Percentiles rank a stretch among this genome's conserved stretches.
phyloP scores from a whole-genome alignment of 805 yeast species.

The Komagataella pseudopastoris region DNA sequence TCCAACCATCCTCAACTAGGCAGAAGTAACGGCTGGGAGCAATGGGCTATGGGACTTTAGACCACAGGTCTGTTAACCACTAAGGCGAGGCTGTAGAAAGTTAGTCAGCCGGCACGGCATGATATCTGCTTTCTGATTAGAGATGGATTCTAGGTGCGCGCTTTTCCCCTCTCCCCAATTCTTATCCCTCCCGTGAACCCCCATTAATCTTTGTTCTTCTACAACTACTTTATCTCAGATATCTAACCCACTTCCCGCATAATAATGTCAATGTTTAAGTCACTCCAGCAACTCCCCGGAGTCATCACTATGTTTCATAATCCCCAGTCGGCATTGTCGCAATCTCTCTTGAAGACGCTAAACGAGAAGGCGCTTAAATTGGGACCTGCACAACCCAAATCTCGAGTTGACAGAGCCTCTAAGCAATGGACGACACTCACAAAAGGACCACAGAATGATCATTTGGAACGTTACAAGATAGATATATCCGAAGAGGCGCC shows the following conservation, averaged over 20 bases:
- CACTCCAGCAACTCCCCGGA: slow-evolving; percentile 30
- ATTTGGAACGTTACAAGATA: background rate
- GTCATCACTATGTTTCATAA: slow-evolving; percentile 26
- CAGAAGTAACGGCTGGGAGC: background rate
- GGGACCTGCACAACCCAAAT: background rate
- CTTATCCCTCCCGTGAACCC: background rate
- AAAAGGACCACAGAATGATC: background rate
- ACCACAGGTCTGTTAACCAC: background rate
- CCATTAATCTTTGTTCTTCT: background rate
- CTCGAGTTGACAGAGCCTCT: background rate
- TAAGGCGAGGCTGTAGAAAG: background rate
- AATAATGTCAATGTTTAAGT: slow-evolving; percentile 32
- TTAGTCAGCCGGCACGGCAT: background rate
- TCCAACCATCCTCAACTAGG: background rate
- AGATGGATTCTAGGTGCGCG: background rate
- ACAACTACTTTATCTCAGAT: background rate
- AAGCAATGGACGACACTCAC: background rate
- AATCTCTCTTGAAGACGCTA: background rate
- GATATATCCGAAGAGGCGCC: slow-evolving; percentile 6
- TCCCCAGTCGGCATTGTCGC: background rate
- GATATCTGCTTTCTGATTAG: background rate
- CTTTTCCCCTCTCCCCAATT: background rate
- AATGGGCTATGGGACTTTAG: background rate
- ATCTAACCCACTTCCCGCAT: background rate
- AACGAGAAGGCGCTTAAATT: background rate